A percentile compares a stretch with the other conserved stretches of the same genome.
phyloP scores from a whole-genome alignment of 1,139 yeast species.

The Eremothecium cymbalariae region DNA sequence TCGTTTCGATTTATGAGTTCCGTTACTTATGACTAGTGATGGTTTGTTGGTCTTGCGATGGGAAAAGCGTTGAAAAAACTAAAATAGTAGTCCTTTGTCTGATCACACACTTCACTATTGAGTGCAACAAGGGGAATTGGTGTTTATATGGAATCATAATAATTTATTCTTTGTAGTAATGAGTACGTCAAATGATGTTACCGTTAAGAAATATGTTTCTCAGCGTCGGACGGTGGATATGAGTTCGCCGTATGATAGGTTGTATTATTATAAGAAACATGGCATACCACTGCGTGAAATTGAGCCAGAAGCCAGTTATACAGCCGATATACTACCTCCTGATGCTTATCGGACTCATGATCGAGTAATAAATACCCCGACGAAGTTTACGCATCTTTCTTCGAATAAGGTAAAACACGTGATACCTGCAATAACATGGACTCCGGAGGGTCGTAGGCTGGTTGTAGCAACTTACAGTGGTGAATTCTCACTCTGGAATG shows the following conservation, averaged over 20 bases:
- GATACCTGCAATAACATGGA: constrained; percentile 86
- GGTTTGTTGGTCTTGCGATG: too few species aligned
- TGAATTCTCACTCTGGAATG: constrained; percentile 96
- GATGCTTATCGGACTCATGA: constrained; percentile 46
- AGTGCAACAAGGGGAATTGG: constrained; percentile 14
- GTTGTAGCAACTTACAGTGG: constrained; percentile 90
- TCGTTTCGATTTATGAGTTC: too few species aligned
- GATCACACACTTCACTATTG: not conserved
- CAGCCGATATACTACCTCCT: constrained; percentile 68
- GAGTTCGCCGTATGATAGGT: constrained; percentile 73
- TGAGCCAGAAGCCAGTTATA: constrained; percentile 70
- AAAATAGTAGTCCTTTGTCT: not conserved
- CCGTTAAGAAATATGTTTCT: constrained; percentile 39
- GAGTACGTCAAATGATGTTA: constrained; percentile 9
- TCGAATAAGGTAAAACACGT: constrained; percentile 90
- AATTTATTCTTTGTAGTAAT: too few species aligned
- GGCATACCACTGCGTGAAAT: constrained; percentile 50
- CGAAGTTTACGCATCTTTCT: constrained; percentile 84
- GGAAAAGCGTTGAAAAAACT: too few species aligned
- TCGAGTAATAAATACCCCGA: constrained; percentile 50
- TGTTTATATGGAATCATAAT: constrained; percentile 23
- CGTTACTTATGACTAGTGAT: too few species aligned
- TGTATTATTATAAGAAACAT: constrained; percentile 53
- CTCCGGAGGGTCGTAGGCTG: constrained; percentile 90
- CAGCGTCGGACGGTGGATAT: constrained; percentile 83